Base-by-base conservation (phyloP, 768 basidiomycete species). In the Lactarius sp. region DNA sequence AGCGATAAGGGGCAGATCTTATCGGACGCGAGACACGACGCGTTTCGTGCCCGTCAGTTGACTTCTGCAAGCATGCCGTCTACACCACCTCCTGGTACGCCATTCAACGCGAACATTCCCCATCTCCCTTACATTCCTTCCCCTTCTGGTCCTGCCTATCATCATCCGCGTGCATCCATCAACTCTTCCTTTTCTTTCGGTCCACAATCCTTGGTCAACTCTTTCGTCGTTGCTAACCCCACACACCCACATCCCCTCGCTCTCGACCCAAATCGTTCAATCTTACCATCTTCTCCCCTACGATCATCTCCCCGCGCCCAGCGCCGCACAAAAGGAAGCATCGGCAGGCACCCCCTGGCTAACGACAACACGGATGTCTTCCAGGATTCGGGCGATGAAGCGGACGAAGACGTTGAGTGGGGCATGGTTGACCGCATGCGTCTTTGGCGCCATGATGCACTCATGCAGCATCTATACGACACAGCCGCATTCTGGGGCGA, bases 401-500 rank as follows among this genome's bases (percentile, higher is more conserved):
- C 82, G 44, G 78, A 83, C 41, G 80, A 79, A 44, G 81, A 81
- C 47, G 80, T 82, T 52, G 85, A 88, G 68, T 94, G 91, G 92
- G 85, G 85, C 2, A 86, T 92, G 80, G 86, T 98, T 3, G 95
- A 98, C 76, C 84, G 95, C 36, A 95, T 99, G 93, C 81, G 97
- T 62, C 77, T 94, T 50, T 98, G 96, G 96, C 79, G 97, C 47
- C 95, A 98, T 71, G 97, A 98, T 77, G 96, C 97, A 47, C 83
- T 99, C 68, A 94, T 95, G 87, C 97, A 98, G 75, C 97, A 99
- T 79, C 77, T 99, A 13, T 97, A 98, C 74, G 92, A 94, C 67
- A 97, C 95, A 0, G 96, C 97, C 3, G 88, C 90, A 6, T 98
- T 98, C 73, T 99, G 97, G 97, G 97, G 97, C 5, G 94, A 96